phyloP scores from a whole-genome alignment of 148 eudicot species.

The Nyssa sinensis region DNA sequence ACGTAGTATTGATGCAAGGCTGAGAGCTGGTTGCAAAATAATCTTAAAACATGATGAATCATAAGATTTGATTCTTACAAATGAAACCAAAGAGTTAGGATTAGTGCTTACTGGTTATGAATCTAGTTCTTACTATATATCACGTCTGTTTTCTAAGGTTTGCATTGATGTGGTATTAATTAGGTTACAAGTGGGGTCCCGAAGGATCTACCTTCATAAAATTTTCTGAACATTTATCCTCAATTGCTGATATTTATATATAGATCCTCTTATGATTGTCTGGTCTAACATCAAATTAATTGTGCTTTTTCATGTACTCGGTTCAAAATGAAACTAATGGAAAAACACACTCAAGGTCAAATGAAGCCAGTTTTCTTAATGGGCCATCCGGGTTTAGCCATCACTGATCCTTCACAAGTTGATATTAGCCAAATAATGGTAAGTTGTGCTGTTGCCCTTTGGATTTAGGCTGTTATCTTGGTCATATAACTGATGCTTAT shows the following conservation, averaged over 20 bases:
- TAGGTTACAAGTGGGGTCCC: background rate
- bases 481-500: background rate
- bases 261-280: background rate
- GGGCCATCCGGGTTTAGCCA: slow-evolving; percentile 40
- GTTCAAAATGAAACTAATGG: slow-evolving; percentile 55
- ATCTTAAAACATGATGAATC: background rate
- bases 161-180: background rate
- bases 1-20: background rate
- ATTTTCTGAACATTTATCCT: background rate
- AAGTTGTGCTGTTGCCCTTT: slow-evolving; percentile 17
- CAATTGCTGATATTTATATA: background rate
- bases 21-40: background rate
- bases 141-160: background rate
- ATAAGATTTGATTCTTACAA: background rate
- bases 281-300: background rate
- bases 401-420: slow-evolving; percentile 41
- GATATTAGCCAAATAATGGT: slow-evolving; percentile 50
- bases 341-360: slow-evolving; percentile 40
- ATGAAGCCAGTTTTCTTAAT: slow-evolving; percentile 43
- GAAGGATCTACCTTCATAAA: background rate
- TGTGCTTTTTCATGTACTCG: background rate
- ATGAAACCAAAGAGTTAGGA: background rate
- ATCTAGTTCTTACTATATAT: background rate
- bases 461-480: background rate
- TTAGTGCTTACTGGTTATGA: background rate